Conservation (phyloP, 177 flowering plant species). For the Vitis hybrid region DNA sequence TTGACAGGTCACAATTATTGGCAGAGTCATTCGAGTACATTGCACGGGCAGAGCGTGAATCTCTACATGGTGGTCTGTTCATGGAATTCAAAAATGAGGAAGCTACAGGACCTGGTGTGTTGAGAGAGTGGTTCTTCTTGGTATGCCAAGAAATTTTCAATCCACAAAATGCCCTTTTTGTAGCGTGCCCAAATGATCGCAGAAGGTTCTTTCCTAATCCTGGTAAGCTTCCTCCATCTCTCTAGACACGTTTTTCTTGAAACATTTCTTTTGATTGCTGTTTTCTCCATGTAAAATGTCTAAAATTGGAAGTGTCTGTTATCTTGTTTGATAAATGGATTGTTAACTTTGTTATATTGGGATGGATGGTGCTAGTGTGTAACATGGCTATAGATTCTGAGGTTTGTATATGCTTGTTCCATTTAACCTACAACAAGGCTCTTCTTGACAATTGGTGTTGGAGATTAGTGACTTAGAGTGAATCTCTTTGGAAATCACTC, state of each 20-base stretch:
- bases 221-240: conserved; percentile 39
- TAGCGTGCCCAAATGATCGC: conserved; percentile 76
- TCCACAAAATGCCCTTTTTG: conserved; percentile 79
- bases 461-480: no score
- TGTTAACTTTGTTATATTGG: no score
- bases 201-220: conserved; percentile 92
- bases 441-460: no score
- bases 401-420: no score
- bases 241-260: background rate
- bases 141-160: conserved; percentile 84
- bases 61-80: conserved; percentile 65
- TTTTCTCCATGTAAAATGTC: background rate
- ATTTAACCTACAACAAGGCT: no score
- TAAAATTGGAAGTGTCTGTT: no score
- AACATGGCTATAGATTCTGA: no score
- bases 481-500: no score
- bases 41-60: conserved; percentile 43
- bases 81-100: conserved; percentile 98
- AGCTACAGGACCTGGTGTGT: conserved; percentile 96
- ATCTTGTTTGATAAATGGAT: no score
- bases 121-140: conserved; percentile 92
- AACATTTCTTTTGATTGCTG: background rate
- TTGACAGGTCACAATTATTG: conserved; percentile 77
- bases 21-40: conserved; percentile 89
- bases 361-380: no score